Percentiles rank a stretch among this genome's conserved stretches.
Evolutionary conservation across 208 protist species (phyloP).

Genomic region (Wallacemonas sp.): DNA sequence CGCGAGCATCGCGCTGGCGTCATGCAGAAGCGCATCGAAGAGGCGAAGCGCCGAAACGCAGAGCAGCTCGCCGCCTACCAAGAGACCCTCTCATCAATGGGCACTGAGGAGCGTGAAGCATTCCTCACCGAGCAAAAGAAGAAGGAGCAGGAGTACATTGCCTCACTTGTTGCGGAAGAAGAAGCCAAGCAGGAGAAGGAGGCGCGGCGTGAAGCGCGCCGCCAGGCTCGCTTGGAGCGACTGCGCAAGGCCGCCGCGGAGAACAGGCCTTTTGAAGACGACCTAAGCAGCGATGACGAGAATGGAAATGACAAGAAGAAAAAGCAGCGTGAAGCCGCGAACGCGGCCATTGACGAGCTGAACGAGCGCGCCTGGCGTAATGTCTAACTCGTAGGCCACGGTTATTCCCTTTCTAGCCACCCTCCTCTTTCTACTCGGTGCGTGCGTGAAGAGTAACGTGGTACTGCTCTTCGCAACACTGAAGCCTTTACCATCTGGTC

Average conservation of each 20-base stretch:
- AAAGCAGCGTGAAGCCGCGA: conserved; percentile 28
- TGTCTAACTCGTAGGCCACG: background rate
- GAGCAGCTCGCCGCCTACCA: conserved; percentile 50
- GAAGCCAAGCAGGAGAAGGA: conserved; percentile 29
- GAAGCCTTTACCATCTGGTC: too few relatives aligned
- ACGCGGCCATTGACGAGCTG: conserved; percentile 29
- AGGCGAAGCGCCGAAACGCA: conserved; percentile 43
- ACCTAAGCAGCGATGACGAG: conserved; percentile 38
- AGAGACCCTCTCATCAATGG: conserved; percentile 39
- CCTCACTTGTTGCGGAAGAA: conserved; percentile 29
- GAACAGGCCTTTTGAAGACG: conserved; percentile 11
- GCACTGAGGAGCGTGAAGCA: conserved; percentile 42
- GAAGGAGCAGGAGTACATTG: conserved; percentile 35
- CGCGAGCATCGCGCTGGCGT: conserved; percentile 29
- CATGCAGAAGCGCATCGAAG: conserved; percentile 31
- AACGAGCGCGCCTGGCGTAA: conserved; percentile 20
- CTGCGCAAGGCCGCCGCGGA: conserved; percentile 16
- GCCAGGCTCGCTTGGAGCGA: conserved; percentile 36
- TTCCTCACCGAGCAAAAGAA: conserved; percentile 45
- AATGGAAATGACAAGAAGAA: conserved; percentile 12
- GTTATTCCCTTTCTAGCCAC: background rate
- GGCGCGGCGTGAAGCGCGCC: conserved; percentile 35
- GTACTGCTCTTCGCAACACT: too few relatives aligned
- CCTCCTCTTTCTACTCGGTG: background rate
- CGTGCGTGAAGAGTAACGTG: too few relatives aligned